Percentiles rank a stretch among this genome's conserved stretches.
phyloP scores from a whole-genome alignment of 345 rosid species.

The Pistacia atlantica region DNA sequence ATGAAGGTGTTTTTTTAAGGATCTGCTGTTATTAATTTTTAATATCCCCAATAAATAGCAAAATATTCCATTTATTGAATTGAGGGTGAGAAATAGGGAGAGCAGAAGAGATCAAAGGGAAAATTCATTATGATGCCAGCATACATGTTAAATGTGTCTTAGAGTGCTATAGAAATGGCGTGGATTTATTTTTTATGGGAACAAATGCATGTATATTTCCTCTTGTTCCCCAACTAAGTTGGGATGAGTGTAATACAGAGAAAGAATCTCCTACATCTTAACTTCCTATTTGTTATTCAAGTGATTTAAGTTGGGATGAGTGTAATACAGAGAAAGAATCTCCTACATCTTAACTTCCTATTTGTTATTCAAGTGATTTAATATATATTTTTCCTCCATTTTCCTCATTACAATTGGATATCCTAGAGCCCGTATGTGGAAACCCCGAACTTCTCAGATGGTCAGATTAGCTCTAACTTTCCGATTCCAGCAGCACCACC shows the following conservation, averaged over 20 bases:
- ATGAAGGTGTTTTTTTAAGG: too few relatives aligned
- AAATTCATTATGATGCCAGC: not conserved
- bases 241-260: too few relatives aligned
- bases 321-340: not conserved
- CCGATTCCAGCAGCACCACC: constrained; percentile 78
- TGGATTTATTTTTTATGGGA: not conserved
- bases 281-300: not conserved
- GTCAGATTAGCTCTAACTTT: constrained; percentile 39
- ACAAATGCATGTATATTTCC: not conserved
- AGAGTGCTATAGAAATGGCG: not conserved
- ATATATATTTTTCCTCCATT: not conserved
- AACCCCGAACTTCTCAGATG: constrained; percentile 53
- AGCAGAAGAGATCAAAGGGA: not conserved
- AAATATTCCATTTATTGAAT: not conserved
- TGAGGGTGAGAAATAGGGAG: not conserved
- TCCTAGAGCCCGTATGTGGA: constrained; percentile 77
- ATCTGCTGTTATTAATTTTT: too few relatives aligned
- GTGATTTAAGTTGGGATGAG: too few relatives aligned
- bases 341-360: not conserved
- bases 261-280: too few relatives aligned
- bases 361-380: not conserved
- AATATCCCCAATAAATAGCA: too few relatives aligned
- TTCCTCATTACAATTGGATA: constrained; percentile 13
- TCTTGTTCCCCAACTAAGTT: not conserved
- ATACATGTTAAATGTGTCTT: not conserved